Evolutionary conservation across 140 eudicot genomes (phyloP).

Genomic region (Cichorium intybus): DNA sequence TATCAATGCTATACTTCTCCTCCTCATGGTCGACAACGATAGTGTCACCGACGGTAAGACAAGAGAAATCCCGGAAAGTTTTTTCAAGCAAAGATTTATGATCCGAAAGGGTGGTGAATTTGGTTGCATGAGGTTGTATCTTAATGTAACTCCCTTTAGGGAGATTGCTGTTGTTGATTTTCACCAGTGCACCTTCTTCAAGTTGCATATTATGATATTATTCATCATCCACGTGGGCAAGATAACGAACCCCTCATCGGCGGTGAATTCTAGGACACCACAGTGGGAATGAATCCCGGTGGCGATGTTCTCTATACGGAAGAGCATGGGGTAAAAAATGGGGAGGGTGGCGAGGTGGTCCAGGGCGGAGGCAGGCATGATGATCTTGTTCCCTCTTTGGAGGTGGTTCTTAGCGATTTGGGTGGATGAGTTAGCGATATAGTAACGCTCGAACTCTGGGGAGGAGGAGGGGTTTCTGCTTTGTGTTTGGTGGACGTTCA

Average conservation of each 20-base stretch:
- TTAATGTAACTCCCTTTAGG: slow-evolving; percentile 28
- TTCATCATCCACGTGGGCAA: slow-evolving; percentile 54
- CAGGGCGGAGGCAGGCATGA: too few relatives aligned
- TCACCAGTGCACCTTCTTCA: slow-evolving; percentile 12
- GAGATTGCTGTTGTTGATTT: background rate
- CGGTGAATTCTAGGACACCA: slow-evolving; percentile 41
- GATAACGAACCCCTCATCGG: slow-evolving; percentile 30
- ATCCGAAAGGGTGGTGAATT: slow-evolving; percentile 22
- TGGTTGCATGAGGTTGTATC: slow-evolving; percentile 34
- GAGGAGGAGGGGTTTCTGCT: too few relatives aligned
- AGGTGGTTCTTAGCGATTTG: too few relatives aligned
- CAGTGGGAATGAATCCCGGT: slow-evolving; percentile 40
- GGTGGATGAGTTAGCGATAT: too few relatives aligned
- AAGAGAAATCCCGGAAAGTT: slow-evolving; percentile 16
- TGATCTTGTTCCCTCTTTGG: too few relatives aligned
- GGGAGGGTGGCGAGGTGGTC: too few relatives aligned
- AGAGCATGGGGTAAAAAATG: too few relatives aligned
- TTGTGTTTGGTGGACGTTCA: too few relatives aligned
- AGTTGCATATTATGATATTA: slow-evolving; percentile 28
- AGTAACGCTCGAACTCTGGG: too few relatives aligned
- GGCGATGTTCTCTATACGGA: too few relatives aligned
- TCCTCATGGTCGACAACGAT: slow-evolving; percentile 20
- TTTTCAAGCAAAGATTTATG: slow-evolving; percentile 25
- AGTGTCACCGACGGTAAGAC: slow-evolving; percentile 37
- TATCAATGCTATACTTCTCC: slow-evolving; percentile 19